Base-by-base conservation (phyloP, 2,329 filamentous ascomycete genomes). In the Fusarium chaquense region DNA sequence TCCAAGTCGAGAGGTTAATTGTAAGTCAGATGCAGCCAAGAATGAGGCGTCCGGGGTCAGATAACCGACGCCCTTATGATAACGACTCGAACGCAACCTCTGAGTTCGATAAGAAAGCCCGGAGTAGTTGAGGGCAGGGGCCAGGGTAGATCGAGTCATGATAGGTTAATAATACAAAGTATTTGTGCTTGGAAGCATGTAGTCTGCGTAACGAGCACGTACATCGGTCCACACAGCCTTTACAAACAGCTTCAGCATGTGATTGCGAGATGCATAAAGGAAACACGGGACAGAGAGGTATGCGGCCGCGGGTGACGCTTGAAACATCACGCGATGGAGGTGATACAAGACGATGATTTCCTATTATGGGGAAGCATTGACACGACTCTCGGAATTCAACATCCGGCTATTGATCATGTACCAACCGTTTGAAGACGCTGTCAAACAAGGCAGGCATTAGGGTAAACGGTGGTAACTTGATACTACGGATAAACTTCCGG, bases 31-130 rank as follows among this genome's bases (percentile, higher is more conserved):
- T 46, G 52, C 28, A 44, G 66, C 65, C 55, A 69, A 69, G 66
- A 22, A 54, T 35, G 55, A 62, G 61, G 65, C 61, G 65, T 66
- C 30, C 45, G 51, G 65, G 60, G 41, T 65, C 32, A 51, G 52
- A 58, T 62, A 51, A 41, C 62, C 52, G 62, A 46, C 44, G 51
- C 52, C 38, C 36, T 24, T 16, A 10, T 36, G 16, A 49, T 32
- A 49, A 18, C 50, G 41, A 22, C 43, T 61, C 10, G n/a, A 40
- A 28, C 13, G 15, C 6, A 20, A 20, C 10, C 24, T 20, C 24
- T 22, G 46, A 28, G 30, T 33, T 30, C 28, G 41, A 53, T 45
- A 36, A 64, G 51, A 10, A 50, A 6, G n/a, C n/a, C 5, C 46
- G 45, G 53, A 60, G 49, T 54, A 32, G 20, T 52, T 54, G 24